Conservation (phyloP, 306 rosid species). For the Carpinus viminea region DNA sequence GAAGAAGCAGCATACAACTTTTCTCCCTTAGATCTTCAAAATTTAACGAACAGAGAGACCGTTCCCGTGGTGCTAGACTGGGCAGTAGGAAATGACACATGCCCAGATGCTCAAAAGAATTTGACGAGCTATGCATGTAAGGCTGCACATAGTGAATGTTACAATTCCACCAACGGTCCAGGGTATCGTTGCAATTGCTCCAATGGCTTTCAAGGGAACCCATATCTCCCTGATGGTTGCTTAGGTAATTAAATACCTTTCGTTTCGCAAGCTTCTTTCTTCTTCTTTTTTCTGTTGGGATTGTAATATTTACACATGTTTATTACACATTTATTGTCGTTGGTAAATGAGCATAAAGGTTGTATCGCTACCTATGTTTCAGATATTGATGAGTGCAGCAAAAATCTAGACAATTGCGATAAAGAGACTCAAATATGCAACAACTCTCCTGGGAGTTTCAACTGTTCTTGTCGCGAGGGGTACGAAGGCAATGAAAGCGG, state of each 20-base stretch:
- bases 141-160: not conserved
- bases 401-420: not conserved
- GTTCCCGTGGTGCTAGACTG: slow-evolving; percentile 41
- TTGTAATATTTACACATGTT: too few species aligned
- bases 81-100: slow-evolving; percentile 32
- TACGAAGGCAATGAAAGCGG: not conserved
- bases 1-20: slow-evolving; percentile 32
- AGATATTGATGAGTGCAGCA: not conserved
- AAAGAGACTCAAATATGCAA: not conserved
- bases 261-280: not conserved
- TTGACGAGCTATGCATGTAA: slow-evolving; percentile 15
- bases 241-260: not conserved
- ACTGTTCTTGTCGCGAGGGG: not conserved
- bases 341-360: not conserved
- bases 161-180: not conserved
- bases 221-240: not conserved
- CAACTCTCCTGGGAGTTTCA: not conserved
- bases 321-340: too few species aligned
- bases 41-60: not conserved
- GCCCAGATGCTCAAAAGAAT: slow-evolving; percentile 7
- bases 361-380: not conserved
- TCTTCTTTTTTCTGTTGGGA: too few species aligned
- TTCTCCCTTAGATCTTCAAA: not conserved
- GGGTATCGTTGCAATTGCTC: slow-evolving; percentile 45
- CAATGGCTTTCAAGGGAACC: slow-evolving; percentile 22